phyloP scores from a whole-genome alignment of 352 stramenopile genomes.

The Globisporangium abappressorium region DNA sequence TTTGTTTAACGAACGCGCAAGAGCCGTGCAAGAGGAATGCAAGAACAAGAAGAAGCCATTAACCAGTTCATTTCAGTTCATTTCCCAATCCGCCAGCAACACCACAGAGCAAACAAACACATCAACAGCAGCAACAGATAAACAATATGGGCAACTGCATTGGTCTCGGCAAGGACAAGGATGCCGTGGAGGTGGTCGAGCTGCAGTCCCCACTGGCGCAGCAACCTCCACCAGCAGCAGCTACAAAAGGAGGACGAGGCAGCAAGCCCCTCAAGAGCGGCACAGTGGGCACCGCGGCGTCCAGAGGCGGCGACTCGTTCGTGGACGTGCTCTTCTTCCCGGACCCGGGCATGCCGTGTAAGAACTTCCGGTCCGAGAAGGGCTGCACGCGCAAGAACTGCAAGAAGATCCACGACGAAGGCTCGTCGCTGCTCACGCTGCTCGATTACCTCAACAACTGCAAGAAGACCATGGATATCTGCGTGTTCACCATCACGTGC shows the following conservation, averaged over 20 bases:
- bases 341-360: constrained; percentile 59
- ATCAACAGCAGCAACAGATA: not conserved
- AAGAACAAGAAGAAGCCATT: not conserved
- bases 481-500: constrained; percentile 74
- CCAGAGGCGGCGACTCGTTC: constrained; percentile 45
- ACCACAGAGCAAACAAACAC: not conserved
- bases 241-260: constrained; percentile 5
- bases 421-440: constrained; percentile 55
- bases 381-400: constrained; percentile 66
- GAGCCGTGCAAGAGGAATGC: not conserved
- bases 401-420: constrained; percentile 58
- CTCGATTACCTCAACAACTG: constrained; percentile 42
- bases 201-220: constrained; percentile 11
- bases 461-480: constrained; percentile 58
- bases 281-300: not conserved
- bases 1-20: too few relatives aligned
- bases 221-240: not conserved
- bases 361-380: constrained; percentile 40
- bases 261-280: not conserved
- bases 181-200: constrained; percentile 12
- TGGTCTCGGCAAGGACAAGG: constrained; percentile 16
- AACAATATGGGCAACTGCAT: constrained; percentile 61
- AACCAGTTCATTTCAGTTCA: not conserved
- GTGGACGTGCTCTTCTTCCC: constrained; percentile 75
- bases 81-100: not conserved